Base-by-base conservation (phyloP, 1,139 yeast genomes). In the Kurtzmaniella quercitrusa region DNA sequence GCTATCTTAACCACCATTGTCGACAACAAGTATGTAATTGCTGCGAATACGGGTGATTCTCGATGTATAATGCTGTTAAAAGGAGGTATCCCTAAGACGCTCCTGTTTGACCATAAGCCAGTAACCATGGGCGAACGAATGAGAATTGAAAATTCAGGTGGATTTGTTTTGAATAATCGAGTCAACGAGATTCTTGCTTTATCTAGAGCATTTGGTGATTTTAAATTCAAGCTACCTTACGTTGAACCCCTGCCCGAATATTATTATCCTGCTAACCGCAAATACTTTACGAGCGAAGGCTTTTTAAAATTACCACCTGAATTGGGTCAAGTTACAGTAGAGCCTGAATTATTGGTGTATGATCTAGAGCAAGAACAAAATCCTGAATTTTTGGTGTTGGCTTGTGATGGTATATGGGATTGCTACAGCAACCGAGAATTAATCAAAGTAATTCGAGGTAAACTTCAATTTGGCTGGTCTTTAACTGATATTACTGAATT, bases 371-470 rank as follows among this genome's bases (percentile, higher is more conserved):
- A 56, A 7, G 30, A 26, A 11, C 50, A 54, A 9, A 30, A 39
- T 3, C 88, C 87, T 33, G 89, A 84, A 53, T 84, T 84, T 52
- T 52, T 83, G 17, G 75, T 84, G 1, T 54, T 83, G 40, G 91
- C 89, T 0, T 84, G 93, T 53, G 93, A 84, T 61, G 93, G 93
- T 18, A 78, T 84, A 28, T 84, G 89, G 91, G 93, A 84, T 56
- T 82, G 88, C 49, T 84, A 79, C 60, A 78, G 77, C 43, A 82
- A 82, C 49, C 71, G 68, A 40, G 77, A 80, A 42, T 56, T 85
- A 40, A 62, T 81, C 2, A 62, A 68, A 20, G 58, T 77, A 28
- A 77, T 85, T 40, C 69, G 88, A 52, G 77, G 78, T 49, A 77
- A 80, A 52, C 60, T 84, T 40, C 67, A 76, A 1, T 54, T 76